Conservation (phyloP, 805 yeast genomes). For the Debaryomyces maramus region DNA sequence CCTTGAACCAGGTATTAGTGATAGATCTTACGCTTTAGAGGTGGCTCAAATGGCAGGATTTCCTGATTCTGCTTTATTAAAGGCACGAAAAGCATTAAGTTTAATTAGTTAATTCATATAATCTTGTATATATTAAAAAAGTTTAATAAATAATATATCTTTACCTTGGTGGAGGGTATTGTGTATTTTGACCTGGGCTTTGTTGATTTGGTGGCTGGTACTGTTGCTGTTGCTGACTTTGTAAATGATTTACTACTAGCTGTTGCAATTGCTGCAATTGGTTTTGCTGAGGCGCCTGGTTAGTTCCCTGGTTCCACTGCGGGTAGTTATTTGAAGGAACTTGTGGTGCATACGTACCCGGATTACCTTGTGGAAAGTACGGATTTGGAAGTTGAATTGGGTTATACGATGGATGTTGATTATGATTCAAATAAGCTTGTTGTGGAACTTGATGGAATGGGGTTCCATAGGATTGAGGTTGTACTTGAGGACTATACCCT, state of each 20-base stretch:
- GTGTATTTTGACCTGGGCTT: too few species aligned
- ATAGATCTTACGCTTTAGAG: conserved; percentile 71
- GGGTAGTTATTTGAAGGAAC: background rate
- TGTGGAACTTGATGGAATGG: conserved; percentile 19
- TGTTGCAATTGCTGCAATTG: conserved; percentile 16
- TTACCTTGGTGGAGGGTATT: background rate
- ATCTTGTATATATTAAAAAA: conserved; percentile 5
- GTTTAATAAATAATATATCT: background rate
- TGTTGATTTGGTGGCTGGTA: conserved; percentile 3
- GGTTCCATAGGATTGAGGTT: conserved; percentile 15
- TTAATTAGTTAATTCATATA: conserved; percentile 6
- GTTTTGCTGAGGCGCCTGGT: conserved; percentile 8
- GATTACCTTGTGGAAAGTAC: conserved; percentile 4
- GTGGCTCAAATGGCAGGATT: conserved; percentile 81
- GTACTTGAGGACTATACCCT: conserved; percentile 1
- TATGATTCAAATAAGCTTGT: background rate
- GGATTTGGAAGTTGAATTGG: conserved; percentile 5
- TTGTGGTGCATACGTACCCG: background rate
- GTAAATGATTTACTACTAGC: conserved; percentile 20
- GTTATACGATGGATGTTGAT: background rate
- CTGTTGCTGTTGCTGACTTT: conserved; percentile 15
- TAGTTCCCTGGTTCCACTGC: background rate
- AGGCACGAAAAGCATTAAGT: conserved; percentile 43
- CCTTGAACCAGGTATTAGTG: conserved; percentile 66
- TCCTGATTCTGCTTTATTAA: conserved; percentile 56